Evolutionary conservation across 2,329 filamentous ascomycete genomes (phyloP), one percentile per base, ranked within the genome.

Genomic region (Cordyceps tenuipes): DNA sequence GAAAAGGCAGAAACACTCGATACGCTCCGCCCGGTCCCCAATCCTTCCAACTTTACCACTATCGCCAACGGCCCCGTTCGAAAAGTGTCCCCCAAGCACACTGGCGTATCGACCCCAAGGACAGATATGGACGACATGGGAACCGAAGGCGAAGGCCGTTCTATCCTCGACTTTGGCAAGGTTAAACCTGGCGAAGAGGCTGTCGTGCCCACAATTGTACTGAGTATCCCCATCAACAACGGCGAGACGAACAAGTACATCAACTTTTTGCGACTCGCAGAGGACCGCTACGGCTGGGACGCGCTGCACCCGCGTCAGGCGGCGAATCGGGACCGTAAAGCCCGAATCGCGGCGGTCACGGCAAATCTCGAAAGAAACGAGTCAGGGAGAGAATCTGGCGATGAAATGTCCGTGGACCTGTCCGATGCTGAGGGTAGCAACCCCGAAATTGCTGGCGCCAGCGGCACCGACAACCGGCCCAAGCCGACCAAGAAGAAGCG

Each of bases 221-320:
- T 99, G 19, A 86, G 89, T 59, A 87, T 99, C 61, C 85, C 89
- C 0, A 81, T 99, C 44, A 83, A 87, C 61, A 64, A 67, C 5
- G 90, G 91, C 46, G 86, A 90, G 66, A 88, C 84, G 41, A 96
- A 96, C 71, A 91, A 93, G 65, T 93, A 95, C 63, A 85, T 99
- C 75, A 97, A 97, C 72, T 97, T 97, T 65, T 92, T 93, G 68
- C 90, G 91, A 49, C 81, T 97, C 73, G 94, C 95, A 12, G 91
- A 96, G 73, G 91, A 95, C 64, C 89, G 88, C 63, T 97, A 97
- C 71, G 94, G 94, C 26, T 96, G 93, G 80, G 91, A 95, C 63
- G 94, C 93, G 0, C 80, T 97, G 41, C 92, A 97, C 70, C 94
- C 94, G 34, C 88, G 92, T 8, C 81, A 95, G 63, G 94, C 94